Percentiles rank a stretch among this genome's conserved stretches.
These are phyloP conservation scores for Lyophyllum shimeji DNA, from an alignment of 768 basidiomycete species.

Conservation along the genomic window DNA sequence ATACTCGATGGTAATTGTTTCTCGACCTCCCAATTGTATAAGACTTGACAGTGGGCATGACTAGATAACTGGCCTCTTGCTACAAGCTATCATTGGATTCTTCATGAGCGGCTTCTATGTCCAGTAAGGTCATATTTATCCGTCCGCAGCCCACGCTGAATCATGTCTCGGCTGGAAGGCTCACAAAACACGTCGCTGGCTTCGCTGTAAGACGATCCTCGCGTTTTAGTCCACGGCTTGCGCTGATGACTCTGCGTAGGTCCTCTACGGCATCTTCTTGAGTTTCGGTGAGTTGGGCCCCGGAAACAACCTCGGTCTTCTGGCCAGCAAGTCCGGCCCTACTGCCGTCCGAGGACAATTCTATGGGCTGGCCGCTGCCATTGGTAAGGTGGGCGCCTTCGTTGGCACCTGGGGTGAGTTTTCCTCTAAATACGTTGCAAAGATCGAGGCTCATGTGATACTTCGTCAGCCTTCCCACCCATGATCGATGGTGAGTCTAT, in stretches of 20 bases:
- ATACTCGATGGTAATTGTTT: slow-evolving; percentile 58
- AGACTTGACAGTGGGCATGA: not conserved
- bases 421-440: not conserved
- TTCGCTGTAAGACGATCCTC: slow-evolving; percentile 56
- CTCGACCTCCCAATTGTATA: not conserved
- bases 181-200: slow-evolving; percentile 64
- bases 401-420: slow-evolving; percentile 75
- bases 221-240: not conserved
- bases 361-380: slow-evolving; percentile 83
- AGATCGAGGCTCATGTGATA: not conserved
- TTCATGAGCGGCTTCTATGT: slow-evolving; percentile 85
- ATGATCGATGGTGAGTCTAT: slow-evolving; percentile 55
- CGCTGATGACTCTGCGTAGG: slow-evolving; percentile 31
- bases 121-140: slow-evolving; percentile 30
- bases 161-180: slow-evolving; percentile 26
- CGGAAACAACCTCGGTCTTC: slow-evolving; percentile 82
- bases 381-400: slow-evolving; percentile 86
- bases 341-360: slow-evolving; percentile 85
- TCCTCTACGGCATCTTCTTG: slow-evolving; percentile 90
- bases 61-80: slow-evolving; percentile 66
- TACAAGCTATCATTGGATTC: slow-evolving; percentile 78
- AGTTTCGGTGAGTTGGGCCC: slow-evolving; percentile 89
- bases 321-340: slow-evolving; percentile 83
- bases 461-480: slow-evolving; percentile 54
- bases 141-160: not conserved